These are phyloP conservation scores for Cytospora piceicola DNA, from an alignment of 2,329 filamentous ascomycete species.

Conservation along the genomic window DNA sequence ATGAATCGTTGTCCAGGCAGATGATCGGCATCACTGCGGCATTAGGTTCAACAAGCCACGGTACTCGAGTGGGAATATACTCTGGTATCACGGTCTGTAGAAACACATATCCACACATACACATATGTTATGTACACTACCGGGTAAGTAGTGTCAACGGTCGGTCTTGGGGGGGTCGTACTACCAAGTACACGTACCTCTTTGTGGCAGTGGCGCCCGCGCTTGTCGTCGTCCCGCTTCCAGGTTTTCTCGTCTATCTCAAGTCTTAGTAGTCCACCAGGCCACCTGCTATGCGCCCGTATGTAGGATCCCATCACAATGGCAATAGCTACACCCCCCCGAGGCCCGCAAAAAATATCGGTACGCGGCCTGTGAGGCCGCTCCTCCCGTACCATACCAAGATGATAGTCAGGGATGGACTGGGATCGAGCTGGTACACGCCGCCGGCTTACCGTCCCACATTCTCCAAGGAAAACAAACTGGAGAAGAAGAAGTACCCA, in stretches of 20 bases:
- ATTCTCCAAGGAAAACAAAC: constrained; percentile 22
- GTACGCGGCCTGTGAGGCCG: constrained; percentile 1
- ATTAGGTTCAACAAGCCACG: too few species aligned
- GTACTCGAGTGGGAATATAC: too few species aligned
- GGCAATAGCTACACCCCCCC: background rate
- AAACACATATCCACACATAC: too few species aligned
- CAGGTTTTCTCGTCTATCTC: background rate
- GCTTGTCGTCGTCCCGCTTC: background rate
- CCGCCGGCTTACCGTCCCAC: constrained; percentile 7
- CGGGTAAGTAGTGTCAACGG: background rate
- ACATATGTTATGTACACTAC: too few species aligned
- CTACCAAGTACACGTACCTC: background rate
- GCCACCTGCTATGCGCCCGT: background rate
- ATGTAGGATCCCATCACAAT: background rate
- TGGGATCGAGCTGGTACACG: constrained; percentile 13
- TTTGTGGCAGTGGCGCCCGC: background rate
- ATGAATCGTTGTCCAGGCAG: background rate
- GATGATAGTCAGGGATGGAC: constrained; percentile 31
- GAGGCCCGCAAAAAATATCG: background rate
- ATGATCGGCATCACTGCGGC: background rate
- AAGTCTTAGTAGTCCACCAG: too few species aligned
- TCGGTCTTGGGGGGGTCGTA: background rate
- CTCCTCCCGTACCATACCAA: constrained; percentile 1
- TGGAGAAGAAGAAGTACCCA: constrained; percentile 18
- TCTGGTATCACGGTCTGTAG: too few species aligned